Evolutionary conservation across 176 grass and related monocot species (phyloP), one percentile per base, ranked within the genome.

Genomic region (Oryza longistaminata): DNA sequence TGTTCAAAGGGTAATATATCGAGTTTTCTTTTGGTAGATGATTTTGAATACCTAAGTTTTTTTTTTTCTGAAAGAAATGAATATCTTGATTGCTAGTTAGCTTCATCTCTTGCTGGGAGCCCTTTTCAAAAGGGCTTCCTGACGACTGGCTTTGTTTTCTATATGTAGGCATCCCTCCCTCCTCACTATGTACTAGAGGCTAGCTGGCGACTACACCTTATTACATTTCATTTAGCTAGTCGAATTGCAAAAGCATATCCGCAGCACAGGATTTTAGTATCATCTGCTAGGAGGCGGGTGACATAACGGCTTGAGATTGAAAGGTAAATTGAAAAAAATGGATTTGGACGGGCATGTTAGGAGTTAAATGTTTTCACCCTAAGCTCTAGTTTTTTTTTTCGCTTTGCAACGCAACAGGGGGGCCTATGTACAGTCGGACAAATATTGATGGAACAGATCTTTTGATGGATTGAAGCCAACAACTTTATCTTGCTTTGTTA

Each of bases 1-100:
- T 99, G 96, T 99, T 99, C 65, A 99, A 99, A n/a, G n/a, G 96
- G 93, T 99, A 95, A 86, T 27, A 4, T 68, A 82, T 73, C 24
- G 17, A 66, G 53, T 43, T 66, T 42, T 14, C 48, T 22, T 46
- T 39, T 55, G 45, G 10, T n/a, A 43, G 71, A 48, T 49, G 25
- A 33, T 66, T 4, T n/a, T 68, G 25, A 68, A 66, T 87, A 24
- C 2, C 21, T n/a, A 10, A 62, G 21, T 10, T 62, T 24, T n/a
- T n/a, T 61, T 22, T 24, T 60, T 21, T 60, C 9, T 43, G 40
- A 9, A 62, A 62, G 58, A 11, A 24, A 24, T 24, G 21, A 62
- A 62, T 58, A 21, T 58, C 37, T 78, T 65, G 64, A 27, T 78
- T 42, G 0, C 3, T 29, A 78, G 26, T 65, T 17, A 10, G 16